Conservation (phyloP, 192 early-diverging fungal genomes). For the Backusella morwellensis region DNA sequence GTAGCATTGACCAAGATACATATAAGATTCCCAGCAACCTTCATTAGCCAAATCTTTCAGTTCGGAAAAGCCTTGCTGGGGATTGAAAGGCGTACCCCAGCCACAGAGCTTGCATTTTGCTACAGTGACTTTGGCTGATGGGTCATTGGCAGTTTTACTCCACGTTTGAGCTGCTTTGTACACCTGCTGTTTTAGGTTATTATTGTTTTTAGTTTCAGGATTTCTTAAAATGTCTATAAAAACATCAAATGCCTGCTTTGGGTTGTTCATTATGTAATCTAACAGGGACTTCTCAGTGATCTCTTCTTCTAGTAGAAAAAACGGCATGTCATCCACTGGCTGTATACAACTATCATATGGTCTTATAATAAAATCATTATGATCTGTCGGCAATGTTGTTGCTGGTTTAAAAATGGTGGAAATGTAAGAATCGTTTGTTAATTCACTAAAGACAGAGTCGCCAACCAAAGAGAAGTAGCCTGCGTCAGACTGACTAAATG, state of each 20-base stretch:
- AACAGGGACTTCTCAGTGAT: neutral
- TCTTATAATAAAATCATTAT: neutral
- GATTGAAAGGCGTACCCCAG: slow-evolving; percentile 28
- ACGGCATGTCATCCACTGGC: neutral
- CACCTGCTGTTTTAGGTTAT: slow-evolving; percentile 9
- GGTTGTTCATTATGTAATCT: neutral
- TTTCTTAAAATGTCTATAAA: neutral
- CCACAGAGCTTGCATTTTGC: slow-evolving; percentile 33
- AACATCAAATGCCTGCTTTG: slow-evolving; percentile 1
- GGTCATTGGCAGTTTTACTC: slow-evolving; percentile 3
- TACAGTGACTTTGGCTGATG: slow-evolving; percentile 24
- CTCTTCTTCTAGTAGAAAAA: neutral
- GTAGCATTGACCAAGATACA: slow-evolving; percentile 31
- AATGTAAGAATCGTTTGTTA: neutral
- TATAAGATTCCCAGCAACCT: slow-evolving; percentile 27
- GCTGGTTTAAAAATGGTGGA: neutral
- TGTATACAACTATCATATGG: neutral
- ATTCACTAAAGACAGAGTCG: slow-evolving; percentile 2
- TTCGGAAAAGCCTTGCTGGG: slow-evolving; percentile 18
- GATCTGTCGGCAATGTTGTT: neutral
- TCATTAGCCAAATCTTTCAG: slow-evolving; percentile 20
- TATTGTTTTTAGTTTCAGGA: neutral
- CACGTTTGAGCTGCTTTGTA: slow-evolving; percentile 7
- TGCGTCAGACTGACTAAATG: neutral
- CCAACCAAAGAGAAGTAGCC: neutral